Base-by-base conservation (phyloP, 768 basidiomycete genomes). In the Russula sp. region DNA sequence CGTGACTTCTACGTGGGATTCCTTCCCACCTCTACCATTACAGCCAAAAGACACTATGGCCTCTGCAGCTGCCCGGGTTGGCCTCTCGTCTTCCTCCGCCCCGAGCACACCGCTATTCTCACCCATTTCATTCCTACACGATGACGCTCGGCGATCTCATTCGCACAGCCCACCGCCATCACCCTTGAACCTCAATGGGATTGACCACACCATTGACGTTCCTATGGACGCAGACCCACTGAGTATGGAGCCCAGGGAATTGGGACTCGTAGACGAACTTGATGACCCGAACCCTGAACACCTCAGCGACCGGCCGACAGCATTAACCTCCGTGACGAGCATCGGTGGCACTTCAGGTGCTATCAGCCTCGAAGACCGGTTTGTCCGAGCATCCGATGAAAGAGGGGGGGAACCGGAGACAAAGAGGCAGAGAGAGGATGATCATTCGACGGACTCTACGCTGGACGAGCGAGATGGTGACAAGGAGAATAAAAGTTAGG, bases 281-380 rank as follows among this genome's bases (percentile, higher is more conserved):
- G 91, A 93, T 68, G 88, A 92, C 73, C 90, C 91, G 4, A 78
- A 82, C 56, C 91, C 91, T 14, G 91, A 89, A 22, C 91, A 93
- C 73, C 78, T 93, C 79, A 89, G 90, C 68, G 87, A 91, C 52
- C 84, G 84, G 70, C 90, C 90, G 3, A 87, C 82, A 3, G 78
- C 90, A 1, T 74, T 92, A 53, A 82, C 82, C 16, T 76, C 86
- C 9, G 83, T 84, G n/a, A 89, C 87, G 10, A 80, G 70, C 54
- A 63, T 71, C 59, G 39, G 62, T 5, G 53, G 70, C 60, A 62
- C 76, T 52, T 82, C 85, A n/a, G 78, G 84, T 52, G 68, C 82
- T 55, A 79, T 76, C 18, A 86, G 79, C 58, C 74, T 89, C 57
- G 82, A 84, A 61, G 77, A 82, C 62, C 78, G 88, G 51, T 89